Conservation (phyloP, 192 early-diverging fungal species). For the Backusella luteola region DNA sequence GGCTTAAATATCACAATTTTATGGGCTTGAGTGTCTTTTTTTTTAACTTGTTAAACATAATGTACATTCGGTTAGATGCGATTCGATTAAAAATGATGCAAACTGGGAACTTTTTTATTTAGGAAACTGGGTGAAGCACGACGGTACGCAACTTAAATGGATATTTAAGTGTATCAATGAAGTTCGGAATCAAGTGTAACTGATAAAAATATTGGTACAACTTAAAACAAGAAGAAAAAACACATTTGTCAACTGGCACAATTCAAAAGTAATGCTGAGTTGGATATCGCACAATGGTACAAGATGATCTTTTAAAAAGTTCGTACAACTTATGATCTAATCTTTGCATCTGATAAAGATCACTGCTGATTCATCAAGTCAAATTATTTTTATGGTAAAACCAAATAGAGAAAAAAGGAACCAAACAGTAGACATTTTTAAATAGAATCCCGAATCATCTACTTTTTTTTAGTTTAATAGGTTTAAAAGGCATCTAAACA, state of each 20-base stretch:
- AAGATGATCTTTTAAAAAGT: not conserved
- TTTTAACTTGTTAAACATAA: not conserved
- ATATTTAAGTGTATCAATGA: not conserved
- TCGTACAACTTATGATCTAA: not conserved
- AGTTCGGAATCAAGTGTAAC: not conserved
- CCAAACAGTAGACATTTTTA: not conserved
- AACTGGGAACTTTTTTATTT: not conserved
- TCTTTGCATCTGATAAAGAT: conserved; percentile 7
- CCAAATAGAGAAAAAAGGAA: not conserved
- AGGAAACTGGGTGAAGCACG: not conserved
- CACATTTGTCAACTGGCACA: not conserved
- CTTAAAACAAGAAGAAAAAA: not conserved
- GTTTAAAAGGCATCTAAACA: not conserved
- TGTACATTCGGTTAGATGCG: not conserved
- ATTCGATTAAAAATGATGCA: not conserved
- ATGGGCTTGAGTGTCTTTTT: no score
- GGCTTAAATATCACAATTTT: no score
- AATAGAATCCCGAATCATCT: not conserved
- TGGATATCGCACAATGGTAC: not conserved
- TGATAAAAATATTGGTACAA: not conserved
- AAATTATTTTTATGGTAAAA: not conserved
- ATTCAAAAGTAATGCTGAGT: not conserved
- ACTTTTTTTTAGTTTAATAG: not conserved
- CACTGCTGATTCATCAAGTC: conserved; percentile 4
- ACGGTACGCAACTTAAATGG: not conserved